Percentiles rank a stretch among this genome's conserved stretches.
These are phyloP conservation scores for Annona cherimola DNA, from an alignment of 164 flowering plant species.

Conservation along the genomic window DNA sequence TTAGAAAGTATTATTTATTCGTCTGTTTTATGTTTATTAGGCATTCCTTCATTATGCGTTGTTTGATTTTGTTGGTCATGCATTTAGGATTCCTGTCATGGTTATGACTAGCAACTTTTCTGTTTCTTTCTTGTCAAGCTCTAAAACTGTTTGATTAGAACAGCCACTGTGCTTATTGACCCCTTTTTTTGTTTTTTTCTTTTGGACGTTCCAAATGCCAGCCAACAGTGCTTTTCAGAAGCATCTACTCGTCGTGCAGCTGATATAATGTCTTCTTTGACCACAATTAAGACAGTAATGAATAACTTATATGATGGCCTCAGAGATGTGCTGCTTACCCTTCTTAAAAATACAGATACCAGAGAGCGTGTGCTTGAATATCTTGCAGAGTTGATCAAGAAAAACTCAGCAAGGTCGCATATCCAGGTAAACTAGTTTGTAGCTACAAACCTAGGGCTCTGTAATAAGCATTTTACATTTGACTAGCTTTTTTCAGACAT, in stretches of 20 bases:
- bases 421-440: conserved; percentile 54
- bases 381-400: conserved; percentile 82
- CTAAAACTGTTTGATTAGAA: neutral
- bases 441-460: neutral
- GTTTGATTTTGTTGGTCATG: neutral
- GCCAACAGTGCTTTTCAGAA: conserved; percentile 91
- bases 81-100: neutral
- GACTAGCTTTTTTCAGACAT: neutral
- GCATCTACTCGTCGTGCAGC: conserved; percentile 75
- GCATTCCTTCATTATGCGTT: too few relatives aligned
- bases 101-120: too few relatives aligned
- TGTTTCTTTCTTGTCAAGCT: neutral
- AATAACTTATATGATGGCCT: conserved; percentile 74
- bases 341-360: conserved; percentile 67
- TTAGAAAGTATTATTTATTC: too few relatives aligned
- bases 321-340: conserved; percentile 60
- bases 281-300: conserved; percentile 84
- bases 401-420: conserved; percentile 82
- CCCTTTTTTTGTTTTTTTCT: neutral
- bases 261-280: conserved; percentile 77
- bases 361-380: conserved; percentile 80
- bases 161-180: neutral
- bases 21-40: too few relatives aligned
- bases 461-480: neutral
- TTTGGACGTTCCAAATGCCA: conserved; percentile 16